A percentile compares a stretch with the other conserved stretches of the same genome.
phyloP scores from a whole-genome alignment of 2,329 filamentous ascomycete species.

The Hypoxylon sp. region DNA sequence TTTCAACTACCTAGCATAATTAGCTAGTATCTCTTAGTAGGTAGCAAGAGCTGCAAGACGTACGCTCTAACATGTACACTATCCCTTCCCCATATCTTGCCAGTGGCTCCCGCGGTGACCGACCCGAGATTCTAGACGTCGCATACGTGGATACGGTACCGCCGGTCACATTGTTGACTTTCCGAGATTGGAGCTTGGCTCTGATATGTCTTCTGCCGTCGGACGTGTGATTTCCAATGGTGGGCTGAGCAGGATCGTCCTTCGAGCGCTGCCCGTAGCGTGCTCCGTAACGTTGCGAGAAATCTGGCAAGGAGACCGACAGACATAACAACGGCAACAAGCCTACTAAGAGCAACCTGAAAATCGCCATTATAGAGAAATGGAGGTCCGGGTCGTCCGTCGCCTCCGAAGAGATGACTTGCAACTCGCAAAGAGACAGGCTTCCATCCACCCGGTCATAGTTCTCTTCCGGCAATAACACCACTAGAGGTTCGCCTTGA shows the following conservation, averaged over 20 bases:
- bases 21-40: neutral
- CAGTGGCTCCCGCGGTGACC: constrained; percentile 44
- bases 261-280: constrained; percentile 14
- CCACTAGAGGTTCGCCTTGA: constrained; percentile 6
- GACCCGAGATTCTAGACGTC: constrained; percentile 12
- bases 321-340: constrained; percentile 33
- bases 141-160: constrained; percentile 23
- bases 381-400: constrained; percentile 23
- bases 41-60: constrained; percentile 15
- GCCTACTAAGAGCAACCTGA: constrained; percentile 30
- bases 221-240: constrained; percentile 9
- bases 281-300: constrained; percentile 12
- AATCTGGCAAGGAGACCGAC: constrained; percentile 14
- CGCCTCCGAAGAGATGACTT: constrained; percentile 30
- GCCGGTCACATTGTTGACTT: constrained; percentile 39
- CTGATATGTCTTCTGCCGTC: constrained; percentile 43
- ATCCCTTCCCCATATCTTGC: constrained; percentile 49
- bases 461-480: constrained; percentile 24
- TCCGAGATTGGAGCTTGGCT: constrained; percentile 41
- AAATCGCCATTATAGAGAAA: constrained; percentile 32
- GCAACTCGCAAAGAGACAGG: constrained; percentile 27
- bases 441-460: constrained; percentile 31
- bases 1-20: constrained; percentile 48
- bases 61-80: constrained; percentile 53
- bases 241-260: neutral